phyloP scores from a whole-genome alignment of 345 rosid genomes.

The Gossypium raimondii region DNA sequence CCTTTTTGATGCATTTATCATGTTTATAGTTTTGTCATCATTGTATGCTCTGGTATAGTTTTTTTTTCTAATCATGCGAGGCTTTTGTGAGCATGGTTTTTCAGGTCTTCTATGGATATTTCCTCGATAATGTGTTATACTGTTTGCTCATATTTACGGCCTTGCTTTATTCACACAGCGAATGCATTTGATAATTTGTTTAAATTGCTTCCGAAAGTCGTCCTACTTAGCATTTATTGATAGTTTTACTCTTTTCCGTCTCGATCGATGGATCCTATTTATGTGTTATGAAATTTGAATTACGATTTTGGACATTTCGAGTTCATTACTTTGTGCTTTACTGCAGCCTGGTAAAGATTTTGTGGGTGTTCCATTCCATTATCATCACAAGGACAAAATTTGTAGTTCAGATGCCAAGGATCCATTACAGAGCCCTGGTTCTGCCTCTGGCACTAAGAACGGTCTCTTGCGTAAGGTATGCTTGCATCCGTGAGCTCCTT shows the following conservation, averaged over 20 bases:
- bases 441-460: constrained; percentile 35
- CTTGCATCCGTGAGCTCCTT: constrained; percentile 8
- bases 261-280: background rate
- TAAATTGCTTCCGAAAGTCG: background rate
- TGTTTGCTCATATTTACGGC: background rate
- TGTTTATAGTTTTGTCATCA: constrained; percentile 7
- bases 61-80: constrained; percentile 1
- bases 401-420: constrained; percentile 31
- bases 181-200: constrained; percentile 3
- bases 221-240: background rate
- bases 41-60: background rate
- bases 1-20: background rate
- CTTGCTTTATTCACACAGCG: constrained; percentile 7
- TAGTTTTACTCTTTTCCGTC: background rate
- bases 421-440: constrained; percentile 40
- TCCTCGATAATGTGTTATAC: background rate
- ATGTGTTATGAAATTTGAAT: background rate
- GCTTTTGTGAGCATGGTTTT: constrained; percentile 5
- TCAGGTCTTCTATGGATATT: background rate
- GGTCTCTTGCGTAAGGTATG: constrained; percentile 45
- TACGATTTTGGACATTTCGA: background rate
- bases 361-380: constrained; percentile 30
- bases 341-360: constrained; percentile 40
- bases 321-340: constrained; percentile 7
- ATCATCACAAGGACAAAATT: constrained; percentile 29